Percentiles rank a stretch among this genome's conserved stretches.
These are phyloP conservation scores for Cladosporium sp. DNA, from an alignment of 2,329 filamentous ascomycete genomes.

Conservation along the genomic window DNA sequence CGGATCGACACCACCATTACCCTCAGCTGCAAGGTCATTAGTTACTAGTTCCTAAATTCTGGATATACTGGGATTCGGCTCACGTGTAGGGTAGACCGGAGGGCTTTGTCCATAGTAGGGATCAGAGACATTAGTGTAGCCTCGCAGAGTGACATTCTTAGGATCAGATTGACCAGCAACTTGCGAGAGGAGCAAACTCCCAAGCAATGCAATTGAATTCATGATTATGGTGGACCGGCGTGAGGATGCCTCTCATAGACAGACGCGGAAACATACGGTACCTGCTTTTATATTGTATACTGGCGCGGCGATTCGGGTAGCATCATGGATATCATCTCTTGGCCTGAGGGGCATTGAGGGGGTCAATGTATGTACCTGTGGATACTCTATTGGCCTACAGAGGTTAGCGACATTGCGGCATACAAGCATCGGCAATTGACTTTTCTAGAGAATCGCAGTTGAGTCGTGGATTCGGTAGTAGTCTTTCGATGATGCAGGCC, in stretches of 20 bases:
- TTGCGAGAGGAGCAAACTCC: constrained; percentile 17
- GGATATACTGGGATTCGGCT: constrained; percentile 12
- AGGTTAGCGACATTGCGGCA: constrained; percentile 7
- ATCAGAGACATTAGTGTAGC: constrained; percentile 23
- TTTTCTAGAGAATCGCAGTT: background rate
- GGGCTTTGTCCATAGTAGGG: constrained; percentile 28
- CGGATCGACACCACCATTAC: constrained; percentile 28
- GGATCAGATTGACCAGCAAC: constrained; percentile 6
- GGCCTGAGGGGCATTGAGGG: constrained; percentile 19
- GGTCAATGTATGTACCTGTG: constrained; percentile 5
- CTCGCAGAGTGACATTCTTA: constrained; percentile 2
- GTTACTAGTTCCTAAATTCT: background rate
- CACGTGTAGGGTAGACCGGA: constrained; percentile 36
- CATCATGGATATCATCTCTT: constrained; percentile 5
- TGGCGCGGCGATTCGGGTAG: background rate
- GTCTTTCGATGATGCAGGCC: background rate
- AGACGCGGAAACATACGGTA: background rate
- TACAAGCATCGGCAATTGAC: constrained; percentile 16
- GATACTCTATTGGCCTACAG: constrained; percentile 4
- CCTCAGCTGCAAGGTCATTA: constrained; percentile 26
- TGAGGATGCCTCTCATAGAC: too few species aligned
- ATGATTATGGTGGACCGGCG: background rate
- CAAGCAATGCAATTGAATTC: constrained; percentile 9
- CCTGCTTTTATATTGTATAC: background rate
- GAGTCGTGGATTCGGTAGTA: background rate